These are phyloP conservation scores for Candida tropicalis DNA, from an alignment of 1,139 yeast species.

Conservation along the genomic window DNA sequence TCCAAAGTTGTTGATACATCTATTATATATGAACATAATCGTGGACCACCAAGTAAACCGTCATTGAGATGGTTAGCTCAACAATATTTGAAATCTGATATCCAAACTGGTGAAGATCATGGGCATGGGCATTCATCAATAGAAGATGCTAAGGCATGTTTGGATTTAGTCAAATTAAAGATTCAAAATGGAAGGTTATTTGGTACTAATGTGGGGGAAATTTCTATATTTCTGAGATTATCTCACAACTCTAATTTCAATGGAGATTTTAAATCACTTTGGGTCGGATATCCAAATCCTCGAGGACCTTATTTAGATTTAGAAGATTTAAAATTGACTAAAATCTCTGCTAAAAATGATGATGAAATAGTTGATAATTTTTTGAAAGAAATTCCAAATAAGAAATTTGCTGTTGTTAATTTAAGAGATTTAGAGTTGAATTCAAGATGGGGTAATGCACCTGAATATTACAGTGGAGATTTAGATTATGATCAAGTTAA, in stretches of 20 bases:
- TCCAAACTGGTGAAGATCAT: constrained; percentile 59
- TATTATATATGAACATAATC: constrained; percentile 65
- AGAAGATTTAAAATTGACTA: constrained; percentile 24
- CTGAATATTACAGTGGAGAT: constrained; percentile 24
- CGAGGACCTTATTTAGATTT: constrained; percentile 21
- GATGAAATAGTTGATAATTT: constrained; percentile 55
- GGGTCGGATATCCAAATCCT: constrained; percentile 35
- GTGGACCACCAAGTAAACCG: constrained; percentile 81
- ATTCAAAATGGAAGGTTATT: constrained; percentile 63
- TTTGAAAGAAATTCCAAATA: constrained; percentile 27
- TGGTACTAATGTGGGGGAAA: constrained; percentile 55
- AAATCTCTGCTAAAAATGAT: constrained; percentile 54
- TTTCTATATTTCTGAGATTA: constrained; percentile 31
- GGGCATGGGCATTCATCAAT: constrained; percentile 79
- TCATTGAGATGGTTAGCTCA: constrained; percentile 69
- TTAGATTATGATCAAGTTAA: constrained; percentile 19
- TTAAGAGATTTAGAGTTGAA: constrained; percentile 62
- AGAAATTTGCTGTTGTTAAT: constrained; percentile 55
- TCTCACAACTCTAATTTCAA: constrained; percentile 14
- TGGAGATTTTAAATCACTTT: constrained; percentile 37
- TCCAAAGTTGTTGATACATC: constrained; percentile 72
- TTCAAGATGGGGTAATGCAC: constrained; percentile 25
- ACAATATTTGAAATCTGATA: constrained; percentile 54
- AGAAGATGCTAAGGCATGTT: constrained; percentile 82
- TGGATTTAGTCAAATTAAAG: constrained; percentile 74